Percentiles rank a stretch among this genome's conserved stretches.
These are phyloP conservation scores for Phytophthora gonapodyides DNA, from an alignment of 352 stramenopile genomes.

Conservation along the genomic window DNA sequence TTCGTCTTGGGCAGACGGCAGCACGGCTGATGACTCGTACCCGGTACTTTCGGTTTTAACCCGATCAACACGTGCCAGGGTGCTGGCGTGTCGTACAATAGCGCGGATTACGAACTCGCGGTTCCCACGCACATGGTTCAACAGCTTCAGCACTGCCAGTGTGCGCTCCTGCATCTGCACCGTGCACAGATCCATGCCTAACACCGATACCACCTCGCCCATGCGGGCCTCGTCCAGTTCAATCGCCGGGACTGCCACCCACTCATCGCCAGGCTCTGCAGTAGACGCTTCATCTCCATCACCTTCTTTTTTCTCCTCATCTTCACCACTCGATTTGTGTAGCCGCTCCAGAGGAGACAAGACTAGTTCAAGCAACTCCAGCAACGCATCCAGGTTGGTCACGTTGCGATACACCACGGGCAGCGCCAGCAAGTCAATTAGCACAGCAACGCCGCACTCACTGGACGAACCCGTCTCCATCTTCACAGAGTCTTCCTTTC, in stretches of 20 bases:
- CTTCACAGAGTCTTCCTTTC: conserved; percentile 22
- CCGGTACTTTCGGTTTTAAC: conserved; percentile 32
- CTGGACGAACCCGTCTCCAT: conserved; percentile 9
- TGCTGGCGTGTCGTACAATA: conserved; percentile 65
- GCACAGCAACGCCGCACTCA: conserved; percentile 56
- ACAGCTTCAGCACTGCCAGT: conserved; percentile 75
- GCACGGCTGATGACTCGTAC: conserved; percentile 81
- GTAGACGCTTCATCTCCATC: conserved; percentile 24
- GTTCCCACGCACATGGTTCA: conserved; percentile 72
- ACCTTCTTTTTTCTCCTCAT: conserved; percentile 55
- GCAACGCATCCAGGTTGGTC: conserved; percentile 92
- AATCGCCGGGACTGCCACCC: conserved; percentile 69
- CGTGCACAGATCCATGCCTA: conserved; percentile 83
- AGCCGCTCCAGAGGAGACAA: conserved; percentile 88
- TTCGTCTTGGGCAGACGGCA: conserved; percentile 86
- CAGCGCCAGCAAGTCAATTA: conserved; percentile 91
- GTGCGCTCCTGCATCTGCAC: conserved; percentile 84
- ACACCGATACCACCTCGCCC: conserved; percentile 63
- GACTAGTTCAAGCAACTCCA: conserved; percentile 92
- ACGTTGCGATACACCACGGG: conserved; percentile 86
- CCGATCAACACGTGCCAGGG: conserved; percentile 44
- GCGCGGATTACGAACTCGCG: conserved; percentile 64
- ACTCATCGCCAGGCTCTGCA: conserved; percentile 48
- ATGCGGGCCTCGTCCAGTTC: conserved; percentile 60
- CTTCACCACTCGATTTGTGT: conserved; percentile 44